Evolutionary conservation across 2,329 filamentous ascomycete genomes (phyloP).

Genomic region (Hypomyces rosellus): DNA sequence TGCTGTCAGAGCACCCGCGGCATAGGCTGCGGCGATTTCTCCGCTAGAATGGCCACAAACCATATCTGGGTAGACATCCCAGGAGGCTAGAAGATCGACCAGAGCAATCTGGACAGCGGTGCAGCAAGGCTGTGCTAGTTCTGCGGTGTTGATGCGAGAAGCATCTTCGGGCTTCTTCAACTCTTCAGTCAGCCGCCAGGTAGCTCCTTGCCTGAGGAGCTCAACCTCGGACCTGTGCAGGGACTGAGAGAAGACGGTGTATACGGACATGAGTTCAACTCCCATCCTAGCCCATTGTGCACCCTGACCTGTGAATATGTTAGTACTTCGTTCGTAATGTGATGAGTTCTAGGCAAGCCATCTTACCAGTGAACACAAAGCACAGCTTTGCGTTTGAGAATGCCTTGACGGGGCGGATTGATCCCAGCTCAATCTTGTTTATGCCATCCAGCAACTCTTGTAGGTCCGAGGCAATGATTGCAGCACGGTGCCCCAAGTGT

Average conservation of each 20-base stretch:
- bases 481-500: constrained; percentile 3
- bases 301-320: constrained; percentile 6
- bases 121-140: constrained; percentile 18
- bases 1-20: constrained; percentile 15
- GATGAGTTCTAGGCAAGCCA: no score
- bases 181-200: constrained; percentile 7
- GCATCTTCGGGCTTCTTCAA: constrained; percentile 3
- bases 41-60: constrained; percentile 35
- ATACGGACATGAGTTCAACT: constrained; percentile 2
- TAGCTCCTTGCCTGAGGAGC: constrained; percentile 7
- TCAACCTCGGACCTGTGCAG: constrained; percentile 4
- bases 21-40: constrained; percentile 34
- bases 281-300: constrained; percentile 11
- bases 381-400: neutral
- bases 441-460: constrained; percentile 6
- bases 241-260: constrained; percentile 6
- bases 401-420: constrained; percentile 7
- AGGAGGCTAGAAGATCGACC: constrained; percentile 29
- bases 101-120: constrained; percentile 38
- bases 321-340: no score
- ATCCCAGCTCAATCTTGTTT: constrained; percentile 7
- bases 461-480: constrained; percentile 6
- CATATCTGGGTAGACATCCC: constrained; percentile 21
- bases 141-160: constrained; percentile 10
- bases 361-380: constrained; percentile 12